Conservation (phyloP, 2,329 filamentous ascomycete genomes). For the Didymella sp. region DNA sequence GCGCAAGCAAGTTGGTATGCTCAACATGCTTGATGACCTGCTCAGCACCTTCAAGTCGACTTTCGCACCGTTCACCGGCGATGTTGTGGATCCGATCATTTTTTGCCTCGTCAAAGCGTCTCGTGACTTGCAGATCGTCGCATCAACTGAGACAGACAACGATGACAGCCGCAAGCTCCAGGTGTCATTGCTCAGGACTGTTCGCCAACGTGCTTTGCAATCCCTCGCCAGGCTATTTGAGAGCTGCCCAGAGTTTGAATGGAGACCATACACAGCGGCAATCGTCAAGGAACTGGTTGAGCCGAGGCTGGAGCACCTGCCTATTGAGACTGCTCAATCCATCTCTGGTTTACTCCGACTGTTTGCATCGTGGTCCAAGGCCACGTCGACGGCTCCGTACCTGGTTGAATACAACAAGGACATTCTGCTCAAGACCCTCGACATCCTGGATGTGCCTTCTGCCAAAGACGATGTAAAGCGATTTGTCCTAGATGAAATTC, state of each 20-base stretch:
- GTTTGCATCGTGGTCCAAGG: slow-evolving; percentile 79
- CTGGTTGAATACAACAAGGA: slow-evolving; percentile 66
- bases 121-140: slow-evolving; percentile 43
- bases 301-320: slow-evolving; percentile 78
- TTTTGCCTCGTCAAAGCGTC: slow-evolving; percentile 80
- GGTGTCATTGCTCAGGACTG: slow-evolving; percentile 67
- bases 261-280: slow-evolving; percentile 72
- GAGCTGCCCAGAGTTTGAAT: slow-evolving; percentile 73
- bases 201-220: slow-evolving; percentile 78
- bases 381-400: slow-evolving; percentile 71
- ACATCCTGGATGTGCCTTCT: slow-evolving; percentile 73
- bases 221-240: slow-evolving; percentile 81
- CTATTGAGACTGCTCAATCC: slow-evolving; percentile 86
- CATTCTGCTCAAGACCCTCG: slow-evolving; percentile 73
- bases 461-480: slow-evolving; percentile 86
- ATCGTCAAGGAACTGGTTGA: slow-evolving; percentile 79
- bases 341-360: slow-evolving; percentile 83
- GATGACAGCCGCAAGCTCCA: slow-evolving; percentile 40
- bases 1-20: slow-evolving; percentile 86
- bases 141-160: slow-evolving; percentile 42
- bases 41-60: slow-evolving; percentile 82
- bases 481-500: slow-evolving; percentile 75
- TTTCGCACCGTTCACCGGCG: slow-evolving; percentile 70
- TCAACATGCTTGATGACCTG: slow-evolving; percentile 90
- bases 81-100: slow-evolving; percentile 77